phyloP scores from a whole-genome alignment of 352 stramenopile genomes.

The Achlya hypogyna region DNA sequence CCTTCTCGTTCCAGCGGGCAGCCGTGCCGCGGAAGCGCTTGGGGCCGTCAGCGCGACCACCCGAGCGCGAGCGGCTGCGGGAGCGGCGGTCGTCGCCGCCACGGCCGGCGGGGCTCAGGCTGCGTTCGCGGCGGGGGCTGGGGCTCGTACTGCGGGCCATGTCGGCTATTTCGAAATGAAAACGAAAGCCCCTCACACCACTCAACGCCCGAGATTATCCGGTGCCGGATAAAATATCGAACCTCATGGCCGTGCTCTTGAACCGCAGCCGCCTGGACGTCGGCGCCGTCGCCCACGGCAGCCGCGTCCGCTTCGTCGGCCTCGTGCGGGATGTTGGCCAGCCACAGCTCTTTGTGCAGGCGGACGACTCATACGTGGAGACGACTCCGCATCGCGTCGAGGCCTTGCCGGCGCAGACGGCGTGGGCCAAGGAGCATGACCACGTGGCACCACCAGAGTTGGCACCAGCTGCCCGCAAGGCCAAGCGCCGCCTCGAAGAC shows the following conservation, averaged over 20 bases:
- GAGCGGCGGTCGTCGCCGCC: slow-evolving; percentile 1
- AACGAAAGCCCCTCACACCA: not conserved
- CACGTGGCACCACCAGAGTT: not conserved
- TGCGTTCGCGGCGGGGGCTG: slow-evolving; percentile 16
- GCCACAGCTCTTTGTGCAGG: slow-evolving; percentile 6
- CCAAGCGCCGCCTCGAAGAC: not conserved
- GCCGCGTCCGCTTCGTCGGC: slow-evolving; percentile 2
- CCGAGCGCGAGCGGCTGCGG: not conserved
- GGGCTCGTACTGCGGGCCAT: slow-evolving; percentile 13
- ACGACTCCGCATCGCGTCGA: slow-evolving; percentile 12
- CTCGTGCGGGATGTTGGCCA: slow-evolving; percentile 15
- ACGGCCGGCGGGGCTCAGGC: not conserved
- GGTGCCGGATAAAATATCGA: slow-evolving; percentile 12
- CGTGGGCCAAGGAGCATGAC: not conserved
- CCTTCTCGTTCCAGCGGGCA: slow-evolving; percentile 21
- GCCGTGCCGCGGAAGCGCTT: slow-evolving; percentile 15
- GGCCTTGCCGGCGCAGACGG: not conserved
- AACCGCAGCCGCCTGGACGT: slow-evolving; percentile 2
- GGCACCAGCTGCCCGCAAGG: not conserved
- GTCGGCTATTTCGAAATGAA: slow-evolving; percentile 1
- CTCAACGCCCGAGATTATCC: slow-evolving; percentile 1
- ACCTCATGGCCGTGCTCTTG: slow-evolving; percentile 7
- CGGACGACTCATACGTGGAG: slow-evolving; percentile 7
- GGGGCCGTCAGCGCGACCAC: not conserved
- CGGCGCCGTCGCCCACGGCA: slow-evolving; percentile 8